A percentile compares a stretch with the other conserved stretches of the same genome.
Conservation (phyloP, 2,329 filamentous ascomycete genomes). For the Massarina eburnea region DNA sequence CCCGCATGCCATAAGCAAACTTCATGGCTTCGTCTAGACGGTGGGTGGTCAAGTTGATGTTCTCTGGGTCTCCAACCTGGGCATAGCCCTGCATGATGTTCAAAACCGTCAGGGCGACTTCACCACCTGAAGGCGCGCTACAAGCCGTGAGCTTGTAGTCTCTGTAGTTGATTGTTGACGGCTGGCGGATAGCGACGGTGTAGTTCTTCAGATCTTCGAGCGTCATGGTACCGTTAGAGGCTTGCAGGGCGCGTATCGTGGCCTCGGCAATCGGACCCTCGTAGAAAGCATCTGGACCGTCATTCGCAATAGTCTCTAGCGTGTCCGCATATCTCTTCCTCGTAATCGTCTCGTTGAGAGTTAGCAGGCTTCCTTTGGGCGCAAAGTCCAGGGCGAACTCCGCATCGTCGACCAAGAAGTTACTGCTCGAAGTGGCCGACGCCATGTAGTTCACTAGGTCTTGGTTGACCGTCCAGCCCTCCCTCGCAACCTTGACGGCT, state of each 20-base stretch:
- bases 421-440: slow-evolving; percentile 43
- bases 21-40: slow-evolving; percentile 84
- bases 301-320: slow-evolving; percentile 72
- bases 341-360: slow-evolving; percentile 75
- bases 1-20: slow-evolving; percentile 78
- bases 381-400: slow-evolving; percentile 89
- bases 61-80: slow-evolving; percentile 59
- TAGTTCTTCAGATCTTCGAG: slow-evolving; percentile 77
- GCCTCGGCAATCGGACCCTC: slow-evolving; percentile 70
- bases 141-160: slow-evolving; percentile 70
- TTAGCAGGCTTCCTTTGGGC: slow-evolving; percentile 72
- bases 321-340: slow-evolving; percentile 79
- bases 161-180: slow-evolving; percentile 58
- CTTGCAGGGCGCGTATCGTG: slow-evolving; percentile 69
- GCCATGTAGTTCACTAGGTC: slow-evolving; percentile 77
- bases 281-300: slow-evolving; percentile 76
- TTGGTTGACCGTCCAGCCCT: slow-evolving; percentile 63
- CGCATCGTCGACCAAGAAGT: slow-evolving; percentile 74
- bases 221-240: slow-evolving; percentile 80
- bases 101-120: slow-evolving; percentile 72
- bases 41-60: slow-evolving; percentile 72
- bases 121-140: slow-evolving; percentile 76
- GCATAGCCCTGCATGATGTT: slow-evolving; percentile 82
- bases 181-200: slow-evolving; percentile 63
- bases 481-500: slow-evolving; percentile 67